phyloP scores from a whole-genome alignment of 176 grass and related monocot species.

The Carex parvula region DNA sequence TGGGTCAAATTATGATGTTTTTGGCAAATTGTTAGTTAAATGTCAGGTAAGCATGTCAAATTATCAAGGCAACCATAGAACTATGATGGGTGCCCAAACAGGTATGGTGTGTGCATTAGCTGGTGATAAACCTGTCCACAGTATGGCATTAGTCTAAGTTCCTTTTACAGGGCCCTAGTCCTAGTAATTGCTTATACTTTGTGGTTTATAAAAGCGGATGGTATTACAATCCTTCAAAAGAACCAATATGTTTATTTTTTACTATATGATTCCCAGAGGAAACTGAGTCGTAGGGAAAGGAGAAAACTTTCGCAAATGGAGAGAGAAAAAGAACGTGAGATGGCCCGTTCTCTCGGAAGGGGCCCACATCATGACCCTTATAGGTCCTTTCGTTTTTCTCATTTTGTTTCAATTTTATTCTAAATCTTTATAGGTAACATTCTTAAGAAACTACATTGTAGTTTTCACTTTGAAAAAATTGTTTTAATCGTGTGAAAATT shows the following conservation, averaged over 20 bases:
- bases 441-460: neutral
- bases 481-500: slow-evolving; percentile 9
- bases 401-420: neutral
- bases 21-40: neutral
- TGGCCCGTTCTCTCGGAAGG: slow-evolving; percentile 58
- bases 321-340: slow-evolving; percentile 78
- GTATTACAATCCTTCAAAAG: slow-evolving; percentile 6
- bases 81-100: neutral
- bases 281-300: slow-evolving; percentile 91
- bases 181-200: neutral
- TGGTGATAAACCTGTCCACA: neutral
- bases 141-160: neutral
- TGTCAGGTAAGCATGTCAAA: neutral
- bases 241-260: slow-evolving; percentile 34
- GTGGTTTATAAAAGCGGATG: slow-evolving; percentile 19
- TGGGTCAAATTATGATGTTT: neutral
- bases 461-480: slow-evolving; percentile 1
- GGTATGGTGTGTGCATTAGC: neutral
- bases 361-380: slow-evolving; percentile 85
- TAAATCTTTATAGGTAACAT: neutral
- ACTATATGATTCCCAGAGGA: slow-evolving; percentile 50
- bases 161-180: neutral
- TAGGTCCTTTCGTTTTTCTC: slow-evolving; percentile 37
- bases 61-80: neutral
- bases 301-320: slow-evolving; percentile 95